phyloP scores from a whole-genome alignment of 768 basidiomycete species.

The Termitomyces sp. region DNA sequence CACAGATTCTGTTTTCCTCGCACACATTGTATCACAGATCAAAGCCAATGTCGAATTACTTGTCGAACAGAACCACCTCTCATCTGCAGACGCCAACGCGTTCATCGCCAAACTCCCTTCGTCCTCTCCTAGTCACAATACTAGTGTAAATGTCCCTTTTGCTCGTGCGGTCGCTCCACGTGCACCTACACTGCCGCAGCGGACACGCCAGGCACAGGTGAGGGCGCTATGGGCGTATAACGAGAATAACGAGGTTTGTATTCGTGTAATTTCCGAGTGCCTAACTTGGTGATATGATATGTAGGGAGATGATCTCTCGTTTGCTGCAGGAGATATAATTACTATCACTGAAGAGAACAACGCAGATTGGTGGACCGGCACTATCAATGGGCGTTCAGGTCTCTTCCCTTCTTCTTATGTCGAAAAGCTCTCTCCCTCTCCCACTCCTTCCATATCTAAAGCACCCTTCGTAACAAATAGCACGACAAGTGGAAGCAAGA shows the following conservation, averaged over 20 bases:
- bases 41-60: constrained; percentile 55
- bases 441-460: constrained; percentile 16
- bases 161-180: constrained; percentile 1
- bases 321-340: constrained; percentile 70
- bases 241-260: constrained; percentile 46
- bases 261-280: not conserved
- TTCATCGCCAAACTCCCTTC: constrained; percentile 47
- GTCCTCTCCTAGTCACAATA: not conserved
- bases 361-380: constrained; percentile 85
- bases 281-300: not conserved
- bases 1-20: constrained; percentile 39
- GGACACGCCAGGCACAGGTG: constrained; percentile 28
- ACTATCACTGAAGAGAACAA: constrained; percentile 79
- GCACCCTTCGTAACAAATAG: constrained; percentile 9
- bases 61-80: constrained; percentile 47
- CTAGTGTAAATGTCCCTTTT: not conserved
- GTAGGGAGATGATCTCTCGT: constrained; percentile 81
- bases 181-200: constrained; percentile 10
- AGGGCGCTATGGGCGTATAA: constrained; percentile 67
- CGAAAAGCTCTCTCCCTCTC: constrained; percentile 38
- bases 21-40: constrained; percentile 54
- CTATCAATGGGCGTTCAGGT: constrained; percentile 54
- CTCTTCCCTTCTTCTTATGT: constrained; percentile 79
- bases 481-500: constrained; percentile 9
- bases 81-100: constrained; percentile 38